Evolutionary conservation across 176 grass and related monocot genomes (phyloP), one percentile per base, ranked within the genome.

Genomic region (Themeda triandra): DNA sequence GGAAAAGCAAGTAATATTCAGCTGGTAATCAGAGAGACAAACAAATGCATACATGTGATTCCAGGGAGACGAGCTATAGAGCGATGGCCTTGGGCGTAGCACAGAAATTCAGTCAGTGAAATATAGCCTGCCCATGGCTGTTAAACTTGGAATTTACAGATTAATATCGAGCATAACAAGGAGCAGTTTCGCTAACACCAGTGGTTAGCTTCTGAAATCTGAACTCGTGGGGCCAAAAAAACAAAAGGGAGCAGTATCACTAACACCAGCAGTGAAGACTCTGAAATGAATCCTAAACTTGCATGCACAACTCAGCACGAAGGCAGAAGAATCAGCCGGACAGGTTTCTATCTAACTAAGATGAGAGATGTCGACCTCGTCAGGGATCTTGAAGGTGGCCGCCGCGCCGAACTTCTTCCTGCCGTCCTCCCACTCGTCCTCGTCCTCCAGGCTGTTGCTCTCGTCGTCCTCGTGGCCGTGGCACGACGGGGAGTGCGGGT

Each of bases 371-470:
- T 93, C 94, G 3, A 96, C 78, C 21, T 91, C 83, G 0, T 96
- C 91, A 2, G 94, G 91, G 54, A 96, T 35, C 71, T 93, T 96
- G 84, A 96, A 96, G 30, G 94, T 96, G 3, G 67, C 88, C 2
- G 94, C 94, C 3, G 92, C 92, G 0, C 92, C 92, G 1, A 94
- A 94, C 73, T 94, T 94, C 87, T 80, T 94, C 80, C 83, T 87
- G 7, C 89, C 94, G 15, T 89, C 86, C 76, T 89, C 80, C 94
- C 94, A 97, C 63, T 92, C 90, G 11, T 84, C 85, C 9, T 90
- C 90, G 9, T 86, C 85, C 60, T 92, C 89, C 51, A 85, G 37
- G 69, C 83, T 89, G 75, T 88, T 79, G 2, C 18, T 35, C 2
- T 88, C 86, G 12, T 83, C 86, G 8, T 88, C 60, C 1, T 83